Percentiles rank a stretch among this genome's conserved stretches.
Conservation (phyloP, 768 basidiomycete genomes). For the Leccinum broughii region DNA sequence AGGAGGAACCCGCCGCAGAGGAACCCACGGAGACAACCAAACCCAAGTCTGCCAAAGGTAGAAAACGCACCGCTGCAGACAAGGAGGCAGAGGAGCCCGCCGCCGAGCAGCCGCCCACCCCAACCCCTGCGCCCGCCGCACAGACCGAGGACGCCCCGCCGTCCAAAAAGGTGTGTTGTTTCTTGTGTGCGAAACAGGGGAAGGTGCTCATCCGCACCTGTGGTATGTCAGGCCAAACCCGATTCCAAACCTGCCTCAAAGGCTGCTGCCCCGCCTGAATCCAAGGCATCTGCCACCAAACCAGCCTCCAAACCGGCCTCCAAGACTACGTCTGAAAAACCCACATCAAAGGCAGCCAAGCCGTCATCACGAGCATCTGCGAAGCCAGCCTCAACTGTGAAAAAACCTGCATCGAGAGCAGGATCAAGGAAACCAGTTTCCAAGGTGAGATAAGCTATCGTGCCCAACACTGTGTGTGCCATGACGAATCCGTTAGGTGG, state of each 20-base stretch:
- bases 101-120: constrained; percentile 22
- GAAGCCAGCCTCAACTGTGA: constrained; percentile 47
- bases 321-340: constrained; percentile 39
- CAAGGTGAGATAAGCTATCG: constrained; percentile 41
- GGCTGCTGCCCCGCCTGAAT: constrained; percentile 33
- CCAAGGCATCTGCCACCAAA: constrained; percentile 32
- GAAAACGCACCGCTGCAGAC: constrained; percentile 53
- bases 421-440: constrained; percentile 65
- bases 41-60: constrained; percentile 48
- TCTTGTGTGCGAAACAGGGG: constrained; percentile 4
- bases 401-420: constrained; percentile 59
- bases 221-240: constrained; percentile 41
- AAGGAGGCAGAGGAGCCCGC: constrained; percentile 38
- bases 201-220: constrained; percentile 2
- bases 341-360: constrained; percentile 42
- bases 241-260: constrained; percentile 33
- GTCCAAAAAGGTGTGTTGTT: constrained; percentile 58
- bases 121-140: constrained; percentile 36
- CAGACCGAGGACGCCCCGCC: constrained; percentile 49
- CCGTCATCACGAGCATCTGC: constrained; percentile 40
- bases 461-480: background rate
- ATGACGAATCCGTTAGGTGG: constrained; percentile 27
- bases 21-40: constrained; percentile 38
- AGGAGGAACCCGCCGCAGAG: constrained; percentile 33
- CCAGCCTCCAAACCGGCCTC: constrained; percentile 35